Percentiles rank a stretch among this genome's conserved stretches.
Conservation (phyloP, 257 asterid genomes). For the Anisodus acutangulus region DNA sequence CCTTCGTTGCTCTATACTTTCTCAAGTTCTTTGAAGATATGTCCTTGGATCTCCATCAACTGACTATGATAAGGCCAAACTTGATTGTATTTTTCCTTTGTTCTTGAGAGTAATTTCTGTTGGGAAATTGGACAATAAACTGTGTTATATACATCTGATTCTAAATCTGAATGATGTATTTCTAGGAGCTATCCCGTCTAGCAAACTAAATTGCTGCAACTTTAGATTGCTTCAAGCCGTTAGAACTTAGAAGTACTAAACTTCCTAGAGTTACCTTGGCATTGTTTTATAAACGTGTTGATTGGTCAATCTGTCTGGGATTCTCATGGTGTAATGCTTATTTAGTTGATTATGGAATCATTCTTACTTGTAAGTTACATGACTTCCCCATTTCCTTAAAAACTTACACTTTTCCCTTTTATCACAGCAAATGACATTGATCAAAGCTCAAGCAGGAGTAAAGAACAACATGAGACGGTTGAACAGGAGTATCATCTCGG, state of each 20-base stretch:
- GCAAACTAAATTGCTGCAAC: slow-evolving; percentile 1
- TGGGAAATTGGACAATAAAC: background rate
- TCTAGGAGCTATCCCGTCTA: background rate
- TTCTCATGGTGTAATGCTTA: slow-evolving; percentile 8
- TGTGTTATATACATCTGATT: background rate
- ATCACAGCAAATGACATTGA: slow-evolving; percentile 84
- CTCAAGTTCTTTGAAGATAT: background rate
- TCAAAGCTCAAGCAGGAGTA: slow-evolving; percentile 96
- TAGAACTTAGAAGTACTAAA: background rate
- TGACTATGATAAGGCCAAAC: background rate
- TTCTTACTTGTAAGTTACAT: background rate
- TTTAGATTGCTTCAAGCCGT: background rate
- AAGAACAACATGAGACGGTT: slow-evolving; percentile 92
- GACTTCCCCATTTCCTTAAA: background rate
- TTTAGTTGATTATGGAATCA: background rate
- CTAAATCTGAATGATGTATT: slow-evolving; percentile 16
- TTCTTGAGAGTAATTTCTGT: background rate
- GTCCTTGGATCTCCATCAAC: background rate
- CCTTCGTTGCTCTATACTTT: background rate
- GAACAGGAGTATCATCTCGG: slow-evolving; percentile 78
- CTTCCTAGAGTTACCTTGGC: background rate
- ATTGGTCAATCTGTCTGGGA: slow-evolving; percentile 17
- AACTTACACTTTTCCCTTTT: slow-evolving; percentile 27
- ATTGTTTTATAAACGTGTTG: background rate
- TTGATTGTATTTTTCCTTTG: background rate